Evolutionary conservation across 345 rosid species (phyloP), one percentile per base, ranked within the genome.

Genomic region (Luvunga scandens): DNA sequence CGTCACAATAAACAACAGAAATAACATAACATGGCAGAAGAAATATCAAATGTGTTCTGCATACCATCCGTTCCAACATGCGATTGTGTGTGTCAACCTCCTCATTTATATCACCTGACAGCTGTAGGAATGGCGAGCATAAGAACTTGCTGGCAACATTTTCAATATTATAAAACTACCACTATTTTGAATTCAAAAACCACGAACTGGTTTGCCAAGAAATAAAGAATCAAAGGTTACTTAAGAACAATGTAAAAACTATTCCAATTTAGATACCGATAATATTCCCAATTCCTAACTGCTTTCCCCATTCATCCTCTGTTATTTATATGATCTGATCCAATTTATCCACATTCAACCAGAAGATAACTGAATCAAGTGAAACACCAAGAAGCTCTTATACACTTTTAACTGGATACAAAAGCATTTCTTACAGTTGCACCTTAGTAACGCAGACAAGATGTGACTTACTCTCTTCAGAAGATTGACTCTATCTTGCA

Each of bases 71-170:
- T 82, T 93, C 98, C 80, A 95, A 90, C 92, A 88, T 83, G 70
- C 83, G 93, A 83, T 93, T 95, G 83, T 95, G 98, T 57, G 80
- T 71, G 69, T 93, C 98, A 61, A 95, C 98, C 82, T 95, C 98
- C 82, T 93, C 98, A 21, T 93, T 80, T 83, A 95, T 88, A 81
- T 93, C 98, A 21, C 97, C 98, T 22, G 98, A 91, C 69, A 95
- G 87, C 98, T 95, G 81, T 78, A 81, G 50, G 79, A 62, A 28
- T 67, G 62, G 42, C 45, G 63, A n/a, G 38, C 30, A 36, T 79
- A 60, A 78, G 66, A 24, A 83, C 73, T 31, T 53, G 39, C 16
- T 76, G 39, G 65, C 33, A n/a, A 50, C 34, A 69, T 39, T 38
- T 75, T 62, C 28, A 76, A 55, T 38, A 61, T 25, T 31, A 34